Evolutionary conservation across 768 basidiomycete genomes (phyloP).

Genomic region (Russula sp.): DNA sequence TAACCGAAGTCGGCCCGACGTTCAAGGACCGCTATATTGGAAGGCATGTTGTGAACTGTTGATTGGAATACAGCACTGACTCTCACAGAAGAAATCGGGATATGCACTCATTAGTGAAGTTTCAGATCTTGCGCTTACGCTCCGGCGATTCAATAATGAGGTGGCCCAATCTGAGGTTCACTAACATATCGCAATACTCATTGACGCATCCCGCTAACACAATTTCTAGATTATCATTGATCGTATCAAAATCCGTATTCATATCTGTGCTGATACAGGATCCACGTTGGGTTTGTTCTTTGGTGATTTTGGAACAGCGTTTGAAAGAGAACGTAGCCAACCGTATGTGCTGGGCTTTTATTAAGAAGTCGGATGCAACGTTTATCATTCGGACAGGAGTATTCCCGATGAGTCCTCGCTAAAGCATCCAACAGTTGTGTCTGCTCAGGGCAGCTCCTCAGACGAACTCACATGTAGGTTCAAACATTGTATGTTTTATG

Average conservation of each 20-base stretch:
- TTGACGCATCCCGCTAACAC: not conserved
- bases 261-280: conserved; percentile 78
- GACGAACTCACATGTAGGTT: conserved; percentile 35
- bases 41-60: conserved; percentile 48
- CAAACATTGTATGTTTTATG: not conserved
- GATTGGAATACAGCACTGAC: not conserved
- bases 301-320: conserved; percentile 47
- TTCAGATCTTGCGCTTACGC: conserved; percentile 39
- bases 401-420: not conserved
- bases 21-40: conserved; percentile 45
- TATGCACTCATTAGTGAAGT: conserved; percentile 70
- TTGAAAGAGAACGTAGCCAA: conserved; percentile 38
- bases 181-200: not conserved
- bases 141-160: conserved; percentile 18
- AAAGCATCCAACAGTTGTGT: conserved; percentile 23
- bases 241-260: conserved; percentile 52
- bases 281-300: conserved; percentile 55
- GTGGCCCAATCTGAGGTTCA: conserved; percentile 16
- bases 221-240: conserved; percentile 53
- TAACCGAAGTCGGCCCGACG: conserved; percentile 11
- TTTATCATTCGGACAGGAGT: conserved; percentile 5
- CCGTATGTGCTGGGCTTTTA: conserved; percentile 27
- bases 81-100: conserved; percentile 47
- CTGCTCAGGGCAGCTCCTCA: conserved; percentile 14
- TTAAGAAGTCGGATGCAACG: not conserved